phyloP scores from a whole-genome alignment of 2,329 filamentous ascomycete genomes.

The Orbilia ellipsospora region DNA sequence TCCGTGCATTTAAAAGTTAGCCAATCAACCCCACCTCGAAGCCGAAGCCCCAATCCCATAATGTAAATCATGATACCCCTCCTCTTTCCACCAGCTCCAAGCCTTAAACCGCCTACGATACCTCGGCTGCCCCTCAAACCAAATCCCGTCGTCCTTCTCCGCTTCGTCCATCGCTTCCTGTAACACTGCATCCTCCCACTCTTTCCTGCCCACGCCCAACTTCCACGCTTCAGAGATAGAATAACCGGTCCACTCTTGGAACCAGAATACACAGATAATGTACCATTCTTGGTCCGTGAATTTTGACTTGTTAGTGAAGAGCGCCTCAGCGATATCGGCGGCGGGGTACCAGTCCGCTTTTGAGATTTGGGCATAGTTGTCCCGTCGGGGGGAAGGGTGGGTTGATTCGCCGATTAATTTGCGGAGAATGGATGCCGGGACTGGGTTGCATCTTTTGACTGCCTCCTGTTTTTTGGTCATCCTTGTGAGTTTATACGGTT shows the following conservation, averaged over 20 bases:
- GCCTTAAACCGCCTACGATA: conserved; percentile 23
- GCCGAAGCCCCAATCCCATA: neutral
- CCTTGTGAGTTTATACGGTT: neutral
- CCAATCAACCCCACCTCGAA: neutral
- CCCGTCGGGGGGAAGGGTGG: conserved; percentile 14
- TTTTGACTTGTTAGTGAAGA: conserved; percentile 29
- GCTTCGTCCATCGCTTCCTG: neutral
- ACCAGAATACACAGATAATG: conserved; percentile 28
- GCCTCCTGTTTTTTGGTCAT: neutral
- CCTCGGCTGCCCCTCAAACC: conserved; percentile 9
- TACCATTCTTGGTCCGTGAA: conserved; percentile 37
- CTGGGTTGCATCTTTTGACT: conserved; percentile 12
- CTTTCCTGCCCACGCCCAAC: neutral
- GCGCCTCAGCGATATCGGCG: conserved; percentile 30
- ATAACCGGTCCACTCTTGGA: conserved; percentile 24
- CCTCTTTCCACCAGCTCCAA: conserved; percentile 25
- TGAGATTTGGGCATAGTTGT: neutral
- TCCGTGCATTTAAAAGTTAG: too few relatives aligned
- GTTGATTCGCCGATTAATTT: conserved; percentile 14
- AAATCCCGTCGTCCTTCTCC: neutral
- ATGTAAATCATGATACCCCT: conserved; percentile 23
- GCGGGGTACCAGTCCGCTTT: conserved; percentile 25
- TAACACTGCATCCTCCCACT: conserved; percentile 10
- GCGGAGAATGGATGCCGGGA: conserved; percentile 19
- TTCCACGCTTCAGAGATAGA: conserved; percentile 22